These are phyloP conservation scores for Pyrenochaeta sp. DNA, from an alignment of 2,329 filamentous ascomycete genomes.

Conservation along the genomic window DNA sequence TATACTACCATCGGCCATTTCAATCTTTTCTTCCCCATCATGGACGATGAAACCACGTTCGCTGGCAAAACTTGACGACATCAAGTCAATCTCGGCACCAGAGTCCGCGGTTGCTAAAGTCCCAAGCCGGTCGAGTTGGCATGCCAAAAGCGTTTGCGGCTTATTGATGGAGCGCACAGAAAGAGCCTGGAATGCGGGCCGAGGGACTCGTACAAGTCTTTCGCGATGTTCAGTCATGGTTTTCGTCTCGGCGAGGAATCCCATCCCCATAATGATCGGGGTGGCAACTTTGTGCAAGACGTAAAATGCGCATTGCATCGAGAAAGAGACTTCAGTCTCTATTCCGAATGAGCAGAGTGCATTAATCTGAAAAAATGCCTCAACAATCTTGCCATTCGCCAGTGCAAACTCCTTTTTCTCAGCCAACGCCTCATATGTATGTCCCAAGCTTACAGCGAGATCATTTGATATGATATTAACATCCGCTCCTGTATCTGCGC, in stretches of 20 bases:
- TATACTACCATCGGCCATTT: constrained; percentile 8
- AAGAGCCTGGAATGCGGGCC: constrained; percentile 2
- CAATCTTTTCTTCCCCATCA: not conserved
- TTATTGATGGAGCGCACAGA: constrained; percentile 6
- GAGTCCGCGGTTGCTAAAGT: constrained; percentile 8
- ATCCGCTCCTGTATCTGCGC: constrained; percentile 12
- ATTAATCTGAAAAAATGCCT: constrained; percentile 5
- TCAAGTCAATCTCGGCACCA: constrained; percentile 15
- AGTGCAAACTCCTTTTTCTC: constrained; percentile 1
- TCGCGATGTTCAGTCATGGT: constrained; percentile 10
- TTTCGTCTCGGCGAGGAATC: constrained; percentile 14
- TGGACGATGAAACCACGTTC: not conserved
- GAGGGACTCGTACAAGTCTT: constrained; percentile 8
- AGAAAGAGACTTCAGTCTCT: not conserved
- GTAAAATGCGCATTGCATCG: constrained; percentile 10
- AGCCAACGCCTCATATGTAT: not conserved
- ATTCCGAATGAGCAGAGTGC: constrained; percentile 3
- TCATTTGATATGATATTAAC: constrained; percentile 15
- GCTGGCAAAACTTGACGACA: constrained; percentile 5
- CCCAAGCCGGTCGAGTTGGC: constrained; percentile 3
- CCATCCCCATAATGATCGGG: constrained; percentile 14
- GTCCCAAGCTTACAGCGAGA: constrained; percentile 5
- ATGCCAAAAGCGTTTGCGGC: constrained; percentile 1
- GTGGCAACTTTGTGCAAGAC: constrained; percentile 11
- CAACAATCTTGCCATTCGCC: constrained; percentile 8